Conservation (phyloP, 768 basidiomycete species). For the Rhodotorula kratochvilovae region DNA sequence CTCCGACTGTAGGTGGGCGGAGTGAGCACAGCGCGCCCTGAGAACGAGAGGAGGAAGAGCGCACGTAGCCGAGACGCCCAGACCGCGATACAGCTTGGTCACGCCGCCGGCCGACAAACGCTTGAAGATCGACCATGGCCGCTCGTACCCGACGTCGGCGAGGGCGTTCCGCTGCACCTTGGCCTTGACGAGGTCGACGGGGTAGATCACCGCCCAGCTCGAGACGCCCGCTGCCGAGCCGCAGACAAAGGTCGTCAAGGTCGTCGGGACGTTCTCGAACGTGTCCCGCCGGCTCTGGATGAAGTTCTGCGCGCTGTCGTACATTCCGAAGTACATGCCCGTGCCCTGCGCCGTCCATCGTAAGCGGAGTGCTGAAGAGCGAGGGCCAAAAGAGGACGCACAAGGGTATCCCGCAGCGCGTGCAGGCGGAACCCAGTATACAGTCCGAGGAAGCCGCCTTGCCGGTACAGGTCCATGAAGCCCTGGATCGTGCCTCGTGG, state of each 20-base stretch:
- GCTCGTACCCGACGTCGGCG: conserved; percentile 30
- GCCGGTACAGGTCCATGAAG: conserved; percentile 34
- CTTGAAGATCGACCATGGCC: conserved; percentile 33
- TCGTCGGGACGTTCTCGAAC: conserved; percentile 16
- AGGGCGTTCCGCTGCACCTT: conserved; percentile 42
- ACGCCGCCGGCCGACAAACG: conserved; percentile 64
- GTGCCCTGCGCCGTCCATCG: conserved; percentile 32
- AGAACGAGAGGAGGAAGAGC: conserved; percentile 47
- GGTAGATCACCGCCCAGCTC: conserved; percentile 38
- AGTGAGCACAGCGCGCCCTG: too few relatives aligned
- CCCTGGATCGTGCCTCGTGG: conserved; percentile 39
- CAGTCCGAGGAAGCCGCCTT: conserved; percentile 38
- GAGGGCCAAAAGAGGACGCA: not conserved
- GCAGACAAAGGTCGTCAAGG: conserved; percentile 37
- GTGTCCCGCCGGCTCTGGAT: conserved; percentile 17
- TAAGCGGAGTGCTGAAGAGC: not conserved
- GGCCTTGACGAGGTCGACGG: conserved; percentile 41
- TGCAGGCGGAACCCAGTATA: conserved; percentile 42
- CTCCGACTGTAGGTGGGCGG: not conserved
- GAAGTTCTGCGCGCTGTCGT: conserved; percentile 40
- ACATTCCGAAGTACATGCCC: conserved; percentile 44
- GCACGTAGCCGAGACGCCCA: conserved; percentile 90
- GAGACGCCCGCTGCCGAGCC: conserved; percentile 38
- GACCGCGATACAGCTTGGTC: conserved; percentile 80
- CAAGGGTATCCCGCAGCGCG: conserved; percentile 39